Base-by-base conservation (phyloP, 768 basidiomycete species). In the Agrocybe praecox region DNA sequence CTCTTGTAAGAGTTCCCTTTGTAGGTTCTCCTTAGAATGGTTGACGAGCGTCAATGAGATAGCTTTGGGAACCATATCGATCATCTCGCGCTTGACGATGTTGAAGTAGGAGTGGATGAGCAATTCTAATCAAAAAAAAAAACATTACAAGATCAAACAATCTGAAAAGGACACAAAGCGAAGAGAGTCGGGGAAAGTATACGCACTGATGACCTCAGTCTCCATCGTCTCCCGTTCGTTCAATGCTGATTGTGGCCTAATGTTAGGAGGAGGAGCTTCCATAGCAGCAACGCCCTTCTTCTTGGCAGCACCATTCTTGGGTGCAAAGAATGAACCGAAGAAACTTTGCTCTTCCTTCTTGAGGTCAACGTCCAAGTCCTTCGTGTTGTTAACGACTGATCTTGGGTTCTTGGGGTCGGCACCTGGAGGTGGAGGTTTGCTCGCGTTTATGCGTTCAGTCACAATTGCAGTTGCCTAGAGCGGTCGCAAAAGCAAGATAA, bases 31-130 rank as follows among this genome's bases (percentile, higher is more conserved):
- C 74, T 97, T 98, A 57, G 96, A 88, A 72, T 88, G 87, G 69
- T 87, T 90, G 49, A 99, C 96, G 33, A 98, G 85, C 15, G 93
- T 98, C 61, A 92, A 76, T 10, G 90, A 86, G 69, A 97, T 94
- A 17, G 93, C 93, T 73, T 99, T 99, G 8, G 96, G 96, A 22
- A 98, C 92, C 94, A 97, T 97, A 74, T 98, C 96, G 66, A 98
- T 98, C 92, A 98, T 94, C 75, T 98, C 96, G 56, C 96, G 89
- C 78, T 99, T 98, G 53, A 98, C 94, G 62, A 98, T 95, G 76
- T 97, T 95, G 82, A 91, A 98, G 74, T 98, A 98, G 4, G 94
- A 97, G 70, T 91, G 84, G 65, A 98, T 98, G 67, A 99, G 86
- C 46, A 98, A 82, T 74, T 99, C 94, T 96, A 67, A 26, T 22